These are phyloP conservation scores for Pueraria montana DNA, from an alignment of 306 rosid species.

Conservation along the genomic window DNA sequence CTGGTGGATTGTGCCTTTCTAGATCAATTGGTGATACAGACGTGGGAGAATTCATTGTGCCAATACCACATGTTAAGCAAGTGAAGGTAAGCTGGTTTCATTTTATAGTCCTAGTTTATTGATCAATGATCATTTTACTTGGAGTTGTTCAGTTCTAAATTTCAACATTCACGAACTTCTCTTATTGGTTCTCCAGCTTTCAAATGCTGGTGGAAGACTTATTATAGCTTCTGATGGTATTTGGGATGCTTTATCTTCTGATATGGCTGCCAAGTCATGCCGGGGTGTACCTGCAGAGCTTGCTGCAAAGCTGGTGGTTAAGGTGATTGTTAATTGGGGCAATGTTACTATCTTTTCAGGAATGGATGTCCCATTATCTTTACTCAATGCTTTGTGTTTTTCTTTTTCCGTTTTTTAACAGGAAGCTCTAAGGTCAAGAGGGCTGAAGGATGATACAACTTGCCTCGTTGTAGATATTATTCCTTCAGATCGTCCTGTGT, in stretches of 20 bases:
- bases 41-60: constrained; percentile 90
- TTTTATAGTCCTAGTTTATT: constrained; percentile 27
- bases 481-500: constrained; percentile 76
- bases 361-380: constrained; percentile 27
- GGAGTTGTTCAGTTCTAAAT: constrained; percentile 20
- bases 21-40: constrained; percentile 95
- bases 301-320: constrained; percentile 93
- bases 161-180: constrained; percentile 31
- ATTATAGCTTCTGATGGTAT: constrained; percentile 97
- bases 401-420: constrained; percentile 30
- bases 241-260: constrained; percentile 95
- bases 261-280: constrained; percentile 86
- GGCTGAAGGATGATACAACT: constrained; percentile 93
- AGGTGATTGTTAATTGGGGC: constrained; percentile 61
- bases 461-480: constrained; percentile 90
- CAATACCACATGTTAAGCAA: constrained; percentile 94
- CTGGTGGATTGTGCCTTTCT: constrained; percentile 97
- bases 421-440: constrained; percentile 93
- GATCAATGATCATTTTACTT: background rate
- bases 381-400: constrained; percentile 23
- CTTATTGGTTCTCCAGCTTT: constrained; percentile 64
- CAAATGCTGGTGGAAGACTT: constrained; percentile 88
- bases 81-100: constrained; percentile 75
- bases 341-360: constrained; percentile 13
- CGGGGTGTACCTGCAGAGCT: constrained; percentile 93